phyloP scores from a whole-genome alignment of 2,329 filamentous ascomycete genomes.

The Dichotomopilus funicola region DNA sequence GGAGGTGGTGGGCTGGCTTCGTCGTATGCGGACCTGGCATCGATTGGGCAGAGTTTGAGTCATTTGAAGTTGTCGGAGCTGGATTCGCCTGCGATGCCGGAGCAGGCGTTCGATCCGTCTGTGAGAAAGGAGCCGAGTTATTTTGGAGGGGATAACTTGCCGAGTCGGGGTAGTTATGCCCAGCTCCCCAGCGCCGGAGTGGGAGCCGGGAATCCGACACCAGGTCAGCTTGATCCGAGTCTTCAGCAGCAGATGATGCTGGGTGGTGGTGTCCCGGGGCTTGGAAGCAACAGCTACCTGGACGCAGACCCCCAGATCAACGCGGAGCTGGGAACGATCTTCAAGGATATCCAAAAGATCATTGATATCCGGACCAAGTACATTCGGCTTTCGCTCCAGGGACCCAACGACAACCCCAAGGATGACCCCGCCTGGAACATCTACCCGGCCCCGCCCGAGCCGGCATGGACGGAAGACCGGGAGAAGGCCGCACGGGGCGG shows the following conservation, averaged over 20 bases:
- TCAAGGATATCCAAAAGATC: constrained; percentile 84
- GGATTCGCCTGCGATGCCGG: constrained; percentile 12
- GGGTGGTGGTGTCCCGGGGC: constrained; percentile 47
- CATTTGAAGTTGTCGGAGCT: constrained; percentile 14
- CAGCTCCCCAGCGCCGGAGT: constrained; percentile 14
- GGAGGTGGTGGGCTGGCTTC: constrained; percentile 7
- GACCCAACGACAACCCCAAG: constrained; percentile 77
- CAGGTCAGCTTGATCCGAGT: constrained; percentile 16
- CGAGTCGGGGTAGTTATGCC: constrained; percentile 17
- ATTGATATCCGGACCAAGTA: constrained; percentile 85
- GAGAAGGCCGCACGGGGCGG: constrained; percentile 28
- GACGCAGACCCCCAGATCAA: constrained; percentile 74
- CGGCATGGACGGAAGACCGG: constrained; percentile 68
- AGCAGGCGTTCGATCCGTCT: constrained; percentile 10
- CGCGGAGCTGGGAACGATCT: constrained; percentile 77
- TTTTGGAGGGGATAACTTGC: constrained; percentile 11
- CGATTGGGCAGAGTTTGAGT: constrained; percentile 9
- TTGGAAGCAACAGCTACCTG: constrained; percentile 60
- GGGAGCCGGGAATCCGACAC: constrained; percentile 2
- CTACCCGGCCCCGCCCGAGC: constrained; percentile 86
- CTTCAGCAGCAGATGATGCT: constrained; percentile 30
- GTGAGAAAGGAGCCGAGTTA: constrained; percentile 17
- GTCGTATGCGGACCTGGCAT: constrained; percentile 12
- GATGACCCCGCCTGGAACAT: constrained; percentile 78
- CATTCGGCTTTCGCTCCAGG: constrained; percentile 76